Evolutionary conservation across 1,284 basidiomycete species (phyloP), one percentile per base, ranked within the genome.

Genomic region (Sporisorium scitamineum): DNA sequence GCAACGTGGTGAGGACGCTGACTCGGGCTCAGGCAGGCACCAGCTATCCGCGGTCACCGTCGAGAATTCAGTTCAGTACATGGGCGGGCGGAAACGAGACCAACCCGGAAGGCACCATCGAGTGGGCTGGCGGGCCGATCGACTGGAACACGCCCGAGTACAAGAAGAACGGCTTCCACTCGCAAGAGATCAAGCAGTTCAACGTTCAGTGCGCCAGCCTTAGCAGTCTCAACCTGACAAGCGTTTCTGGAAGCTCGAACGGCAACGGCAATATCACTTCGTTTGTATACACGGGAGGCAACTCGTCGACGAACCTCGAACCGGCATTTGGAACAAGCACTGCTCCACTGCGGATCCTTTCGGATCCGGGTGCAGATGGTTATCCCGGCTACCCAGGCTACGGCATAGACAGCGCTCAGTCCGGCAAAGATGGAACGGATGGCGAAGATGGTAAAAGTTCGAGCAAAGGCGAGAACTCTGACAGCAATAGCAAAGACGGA

Each of bases 271-370:
- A 54, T 26, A 45, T 66, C 24, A 82, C 80, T 9, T 76, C 79
- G n/a, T 84, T 68, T 55, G 71, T 77, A 24, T 84, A 84, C 62
- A 82, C 82, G 4, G 81, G 81, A 11, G 32, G 34, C 42, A 77
- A 76, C 42, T 59, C 39, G 29, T 51, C 57, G 18, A 51, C 52
- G 13, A 56, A 69, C 1, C 29, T 50, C 42, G 73, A 63, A 42
- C 83, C 82, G 1, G 68, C 42, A 6, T 79, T 81, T n/a, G 53
- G 53, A 2, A 58, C 65, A 9, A 71, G 64, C 56, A 76, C 54
- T 2, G 53, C 39, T 5, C 55, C 63, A 13, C 31, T 76, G 41
- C 45, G 53, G 34, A 55, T 55, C 8, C 68, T 76, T 16, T 56
- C 57, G 27, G 56, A 71, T 31, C 73, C 73, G 2, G 61, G 41